Evolutionary conservation across 2,329 filamentous ascomycete genomes (phyloP), one percentile per base, ranked within the genome.

Genomic region (Aspergillus persii): DNA sequence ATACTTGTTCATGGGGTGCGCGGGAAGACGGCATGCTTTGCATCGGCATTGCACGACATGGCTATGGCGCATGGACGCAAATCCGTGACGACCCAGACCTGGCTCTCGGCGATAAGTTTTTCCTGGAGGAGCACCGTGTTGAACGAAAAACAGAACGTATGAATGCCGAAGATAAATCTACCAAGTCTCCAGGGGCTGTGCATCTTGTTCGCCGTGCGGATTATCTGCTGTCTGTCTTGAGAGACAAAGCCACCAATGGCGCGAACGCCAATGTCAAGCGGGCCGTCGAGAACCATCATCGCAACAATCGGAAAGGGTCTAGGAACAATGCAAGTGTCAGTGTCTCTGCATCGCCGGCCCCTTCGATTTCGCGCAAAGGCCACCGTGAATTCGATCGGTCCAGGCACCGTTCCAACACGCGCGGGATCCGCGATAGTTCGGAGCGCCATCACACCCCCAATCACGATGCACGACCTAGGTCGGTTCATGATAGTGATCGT

Each of bases 11-110:
- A 29, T 99, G 95, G 95, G 92, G 93, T 54, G 87, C 92, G 1
- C 89, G 90, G 61, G 95, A 99, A 76, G 95, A 99, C 73, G 95
- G 92, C 54, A 99, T 99, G 95, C 87, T 99, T 51, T 90, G 96
- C 57, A 86, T 98, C 46, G 95, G 95, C 60, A 96, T 99, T 64
- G 88, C 92, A 66, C 87, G 89, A 57, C 94, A 99, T 71, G 95
- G 95, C 2, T 98, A 96, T 71, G 96, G 96, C 58, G 93, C 94
- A 2, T 99, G 95, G 95, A 85, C 89, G 1, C 89, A 93, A 67
- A 98, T 99, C 68, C 89, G 95, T 6, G 95, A 99, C 67, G 95
- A 99, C 70, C 79, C 86, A 1, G 92, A 97, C 33, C 85, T 99
- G 26, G 90, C 87, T 8, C 88, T 99, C 79, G 80, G 81, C 1